phyloP scores from a whole-genome alignment of 2,329 filamentous ascomycete genomes.

The Hortaea sp. region DNA sequence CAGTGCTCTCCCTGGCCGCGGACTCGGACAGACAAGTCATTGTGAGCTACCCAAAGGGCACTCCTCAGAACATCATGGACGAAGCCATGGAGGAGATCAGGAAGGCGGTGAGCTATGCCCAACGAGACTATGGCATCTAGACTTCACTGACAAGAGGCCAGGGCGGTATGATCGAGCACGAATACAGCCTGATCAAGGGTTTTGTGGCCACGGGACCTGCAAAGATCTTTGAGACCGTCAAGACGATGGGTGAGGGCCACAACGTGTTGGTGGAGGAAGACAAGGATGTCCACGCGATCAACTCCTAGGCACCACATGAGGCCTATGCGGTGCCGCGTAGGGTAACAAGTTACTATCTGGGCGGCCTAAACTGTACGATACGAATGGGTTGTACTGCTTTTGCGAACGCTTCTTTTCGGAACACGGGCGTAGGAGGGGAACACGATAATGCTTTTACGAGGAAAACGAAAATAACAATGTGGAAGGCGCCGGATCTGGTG shows the following conservation, averaged over 20 bases:
- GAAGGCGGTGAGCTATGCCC: slow-evolving; percentile 38
- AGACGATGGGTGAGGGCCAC: slow-evolving; percentile 51
- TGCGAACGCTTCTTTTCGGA: too few relatives aligned
- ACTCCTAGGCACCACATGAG: background rate
- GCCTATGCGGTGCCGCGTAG: too few relatives aligned
- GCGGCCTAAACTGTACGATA: too few relatives aligned
- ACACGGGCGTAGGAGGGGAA: too few relatives aligned
- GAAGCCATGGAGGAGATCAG: slow-evolving; percentile 62
- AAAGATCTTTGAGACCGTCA: slow-evolving; percentile 57
- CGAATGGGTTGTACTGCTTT: too few relatives aligned
- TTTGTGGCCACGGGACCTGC: slow-evolving; percentile 52
- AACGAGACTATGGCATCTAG: too few relatives aligned
- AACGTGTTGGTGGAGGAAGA: slow-evolving; percentile 68
- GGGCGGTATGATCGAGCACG: slow-evolving; percentile 59
- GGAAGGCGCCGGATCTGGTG: too few relatives aligned
- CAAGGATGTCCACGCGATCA: slow-evolving; percentile 42
- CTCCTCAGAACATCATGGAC: slow-evolving; percentile 56
- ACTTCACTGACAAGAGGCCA: slow-evolving; percentile 14
- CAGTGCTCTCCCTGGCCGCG: slow-evolving; percentile 7
- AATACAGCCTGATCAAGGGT: slow-evolving; percentile 24
- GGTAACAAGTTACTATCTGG: too few relatives aligned
- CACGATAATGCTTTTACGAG: too few relatives aligned
- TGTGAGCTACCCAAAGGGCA: slow-evolving; percentile 63
- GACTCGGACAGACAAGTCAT: slow-evolving; percentile 59
- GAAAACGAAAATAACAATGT: too few relatives aligned